Evolutionary conservation across 257 asterid genomes (phyloP).

Genomic region (Agastache rugosa): DNA sequence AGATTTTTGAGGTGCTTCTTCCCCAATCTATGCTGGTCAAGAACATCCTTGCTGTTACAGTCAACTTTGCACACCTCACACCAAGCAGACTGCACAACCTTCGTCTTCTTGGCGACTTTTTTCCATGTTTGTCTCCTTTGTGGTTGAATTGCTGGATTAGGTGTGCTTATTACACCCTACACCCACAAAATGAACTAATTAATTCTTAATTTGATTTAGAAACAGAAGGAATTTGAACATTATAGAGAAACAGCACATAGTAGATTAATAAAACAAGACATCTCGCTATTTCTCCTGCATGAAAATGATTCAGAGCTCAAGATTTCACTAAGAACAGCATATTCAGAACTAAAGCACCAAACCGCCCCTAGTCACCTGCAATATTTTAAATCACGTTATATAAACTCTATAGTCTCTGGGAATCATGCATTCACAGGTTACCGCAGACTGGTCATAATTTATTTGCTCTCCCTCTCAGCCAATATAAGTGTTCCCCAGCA

Average conservation of each 20-base stretch:
- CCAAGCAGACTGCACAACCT: constrained; percentile 65
- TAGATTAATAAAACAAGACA: not conserved
- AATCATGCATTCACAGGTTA: not conserved
- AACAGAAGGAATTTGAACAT: constrained; percentile 24
- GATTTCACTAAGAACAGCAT: not conserved
- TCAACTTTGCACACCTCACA: constrained; percentile 69
- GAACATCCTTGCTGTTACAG: constrained; percentile 64
- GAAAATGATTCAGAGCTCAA: not conserved
- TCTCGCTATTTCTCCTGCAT: constrained; percentile 7
- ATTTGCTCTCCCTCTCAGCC: constrained; percentile 14
- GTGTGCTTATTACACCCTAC: constrained; percentile 35
- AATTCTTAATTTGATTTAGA: not conserved
- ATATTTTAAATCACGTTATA: not conserved
- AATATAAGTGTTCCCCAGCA: constrained; percentile 13
- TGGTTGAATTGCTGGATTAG: constrained; percentile 40
- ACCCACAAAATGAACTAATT: constrained; percentile 21
- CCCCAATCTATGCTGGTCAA: constrained; percentile 65
- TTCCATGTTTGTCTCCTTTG: constrained; percentile 30
- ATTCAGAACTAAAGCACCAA: not conserved
- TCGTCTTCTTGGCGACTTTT: constrained; percentile 52
- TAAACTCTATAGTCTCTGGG: not conserved
- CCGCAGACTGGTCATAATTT: not conserved
- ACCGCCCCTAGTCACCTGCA: not conserved
- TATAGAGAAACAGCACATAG: not conserved
- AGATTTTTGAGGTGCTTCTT: constrained; percentile 70